A percentile compares a stretch with the other conserved stretches of the same genome.
These are phyloP conservation scores for Geranium brycei DNA, from an alignment of 345 rosid species.

Conservation along the genomic window DNA sequence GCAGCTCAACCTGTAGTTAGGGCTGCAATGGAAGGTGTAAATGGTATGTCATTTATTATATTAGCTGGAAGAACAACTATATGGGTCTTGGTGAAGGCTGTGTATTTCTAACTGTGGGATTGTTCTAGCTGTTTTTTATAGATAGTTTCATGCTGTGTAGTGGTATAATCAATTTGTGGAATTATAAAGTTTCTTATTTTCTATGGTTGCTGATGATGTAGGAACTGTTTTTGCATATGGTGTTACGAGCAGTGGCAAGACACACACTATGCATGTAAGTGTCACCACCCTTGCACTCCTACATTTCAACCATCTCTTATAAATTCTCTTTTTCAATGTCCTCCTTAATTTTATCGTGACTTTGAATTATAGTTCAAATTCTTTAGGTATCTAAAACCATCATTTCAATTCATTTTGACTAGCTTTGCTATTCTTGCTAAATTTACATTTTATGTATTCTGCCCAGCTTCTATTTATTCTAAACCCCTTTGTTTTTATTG, in stretches of 20 bases:
- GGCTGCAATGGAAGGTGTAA: slow-evolving; percentile 98
- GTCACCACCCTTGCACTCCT: too few species aligned
- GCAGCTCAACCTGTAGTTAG: slow-evolving; percentile 94
- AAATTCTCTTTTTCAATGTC: too few species aligned
- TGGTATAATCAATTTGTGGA: background rate
- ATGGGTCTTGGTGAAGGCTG: background rate
- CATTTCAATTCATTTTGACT: too few species aligned
- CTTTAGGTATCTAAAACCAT: too few species aligned
- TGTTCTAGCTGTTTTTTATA: background rate
- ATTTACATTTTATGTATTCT: too few species aligned
- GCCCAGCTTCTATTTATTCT: too few species aligned
- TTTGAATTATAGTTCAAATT: too few species aligned
- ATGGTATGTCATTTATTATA: slow-evolving; percentile 38
- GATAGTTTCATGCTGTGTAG: background rate
- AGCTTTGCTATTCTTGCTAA: too few species aligned
- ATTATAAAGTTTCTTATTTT: background rate
- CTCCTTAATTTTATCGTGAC: too few species aligned
- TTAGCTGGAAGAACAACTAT: background rate
- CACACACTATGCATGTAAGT: slow-evolving; percentile 98
- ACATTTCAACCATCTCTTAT: too few species aligned
- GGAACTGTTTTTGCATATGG: slow-evolving; percentile 99
- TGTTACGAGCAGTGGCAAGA: slow-evolving; percentile 99
- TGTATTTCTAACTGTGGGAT: background rate
- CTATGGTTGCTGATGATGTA: slow-evolving; percentile 20
- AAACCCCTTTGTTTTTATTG: too few species aligned